Conservation (phyloP, 257 asterid species). For the Prunella vulgaris region DNA sequence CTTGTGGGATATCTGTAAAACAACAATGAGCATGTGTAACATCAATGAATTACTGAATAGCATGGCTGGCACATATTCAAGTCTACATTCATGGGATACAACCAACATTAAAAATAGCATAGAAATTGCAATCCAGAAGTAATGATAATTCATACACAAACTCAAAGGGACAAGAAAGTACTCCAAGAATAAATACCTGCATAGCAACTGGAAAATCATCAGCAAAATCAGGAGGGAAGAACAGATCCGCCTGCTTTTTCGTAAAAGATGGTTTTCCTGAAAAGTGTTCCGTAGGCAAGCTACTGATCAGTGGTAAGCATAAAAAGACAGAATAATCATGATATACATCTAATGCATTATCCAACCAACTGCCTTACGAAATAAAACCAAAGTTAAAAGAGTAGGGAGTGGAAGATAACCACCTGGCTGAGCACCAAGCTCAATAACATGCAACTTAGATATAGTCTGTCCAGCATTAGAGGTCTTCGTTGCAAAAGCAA, state of each 20-base stretch:
- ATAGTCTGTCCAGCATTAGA: slow-evolving; percentile 60
- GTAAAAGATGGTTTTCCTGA: slow-evolving; percentile 80
- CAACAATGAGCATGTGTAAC: slow-evolving; percentile 4
- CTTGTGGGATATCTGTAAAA: slow-evolving; percentile 68
- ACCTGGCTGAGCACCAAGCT: slow-evolving; percentile 87
- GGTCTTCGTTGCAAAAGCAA: slow-evolving; percentile 69
- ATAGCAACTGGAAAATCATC: slow-evolving; percentile 93
- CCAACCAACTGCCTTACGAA: neutral
- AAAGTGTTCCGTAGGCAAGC: slow-evolving; percentile 18
- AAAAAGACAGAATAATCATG: neutral
- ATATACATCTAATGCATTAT: neutral
- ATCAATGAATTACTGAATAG: slow-evolving; percentile 11
- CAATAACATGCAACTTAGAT: slow-evolving; percentile 69
- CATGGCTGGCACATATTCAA: slow-evolving; percentile 33
- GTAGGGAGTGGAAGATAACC: neutral
- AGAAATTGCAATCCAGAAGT: neutral
- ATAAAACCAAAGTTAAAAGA: neutral
- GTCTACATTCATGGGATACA: slow-evolving; percentile 36
- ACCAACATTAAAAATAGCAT: slow-evolving; percentile 19
- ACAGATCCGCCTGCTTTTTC: slow-evolving; percentile 90
- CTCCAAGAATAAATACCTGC: slow-evolving; percentile 55
- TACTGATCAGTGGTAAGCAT: slow-evolving; percentile 11
- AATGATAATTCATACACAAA: too few species aligned
- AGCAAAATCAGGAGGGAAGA: slow-evolving; percentile 94
- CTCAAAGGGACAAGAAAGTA: neutral